Conservation (phyloP, 2,329 filamentous ascomycete genomes). For the Zalaria sp. region DNA sequence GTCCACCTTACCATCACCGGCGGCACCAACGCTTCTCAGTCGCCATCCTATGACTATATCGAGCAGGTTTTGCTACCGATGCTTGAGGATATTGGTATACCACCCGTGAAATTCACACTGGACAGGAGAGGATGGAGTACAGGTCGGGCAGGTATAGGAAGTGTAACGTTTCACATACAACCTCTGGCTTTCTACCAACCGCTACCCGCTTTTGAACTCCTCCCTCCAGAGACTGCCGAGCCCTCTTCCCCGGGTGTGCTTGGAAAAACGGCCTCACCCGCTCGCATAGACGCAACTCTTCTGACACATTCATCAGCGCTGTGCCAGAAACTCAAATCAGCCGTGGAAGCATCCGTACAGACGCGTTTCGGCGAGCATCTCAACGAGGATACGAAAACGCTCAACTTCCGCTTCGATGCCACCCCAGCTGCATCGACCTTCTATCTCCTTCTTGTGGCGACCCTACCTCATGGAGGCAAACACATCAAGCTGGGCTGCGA, state of each 20-base stretch:
- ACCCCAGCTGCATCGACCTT: conserved; percentile 17
- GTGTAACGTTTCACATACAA: conserved; percentile 34
- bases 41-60: conserved; percentile 43
- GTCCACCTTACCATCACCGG: conserved; percentile 34
- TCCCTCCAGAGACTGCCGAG: conserved; percentile 10
- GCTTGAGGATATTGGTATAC: conserved; percentile 36
- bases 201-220: conserved; percentile 23
- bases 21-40: conserved; percentile 43
- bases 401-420: conserved; percentile 9
- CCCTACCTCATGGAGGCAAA: conserved; percentile 21
- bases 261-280: conserved; percentile 6
- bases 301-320: conserved; percentile 15
- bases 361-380: conserved; percentile 6
- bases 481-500: conserved; percentile 38
- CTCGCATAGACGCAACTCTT: conserved; percentile 20
- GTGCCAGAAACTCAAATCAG: neutral
- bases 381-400: neutral
- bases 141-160: conserved; percentile 31
- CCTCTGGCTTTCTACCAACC: conserved; percentile 16
- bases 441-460: conserved; percentile 43
- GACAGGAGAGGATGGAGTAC: conserved; percentile 40
- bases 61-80: conserved; percentile 41
- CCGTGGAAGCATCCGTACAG: conserved; percentile 4
- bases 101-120: conserved; percentile 27
- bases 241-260: neutral